phyloP scores from a whole-genome alignment of 768 basidiomycete species.

The Cantharellus cinnabarinus region DNA sequence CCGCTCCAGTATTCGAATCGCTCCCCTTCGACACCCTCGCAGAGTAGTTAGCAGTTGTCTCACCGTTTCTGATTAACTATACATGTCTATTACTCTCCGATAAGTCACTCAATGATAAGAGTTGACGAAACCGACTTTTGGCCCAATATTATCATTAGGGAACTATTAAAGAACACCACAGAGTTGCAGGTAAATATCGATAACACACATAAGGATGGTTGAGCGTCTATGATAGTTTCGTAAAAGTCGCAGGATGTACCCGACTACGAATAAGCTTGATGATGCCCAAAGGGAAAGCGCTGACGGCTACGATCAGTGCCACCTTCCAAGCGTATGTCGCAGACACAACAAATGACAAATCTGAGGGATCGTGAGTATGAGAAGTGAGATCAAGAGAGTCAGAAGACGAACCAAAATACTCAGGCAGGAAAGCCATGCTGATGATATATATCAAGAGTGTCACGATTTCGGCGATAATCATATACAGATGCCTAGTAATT shows the following conservation, averaged over 20 bases:
- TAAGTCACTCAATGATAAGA: too few species aligned
- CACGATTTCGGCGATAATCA: constrained; percentile 79
- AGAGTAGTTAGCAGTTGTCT: not conserved
- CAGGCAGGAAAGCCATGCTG: constrained; percentile 84
- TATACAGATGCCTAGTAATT: constrained; percentile 64
- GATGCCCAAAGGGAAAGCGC: constrained; percentile 76
- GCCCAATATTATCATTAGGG: too few species aligned
- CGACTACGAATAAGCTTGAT: constrained; percentile 73
- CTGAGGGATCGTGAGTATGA: constrained; percentile 22
- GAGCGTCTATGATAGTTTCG: constrained; percentile 35
- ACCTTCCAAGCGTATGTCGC: constrained; percentile 84
- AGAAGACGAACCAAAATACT: constrained; percentile 70
- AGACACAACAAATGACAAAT: constrained; percentile 82
- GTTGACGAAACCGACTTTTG: too few species aligned
- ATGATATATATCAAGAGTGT: constrained; percentile 76
- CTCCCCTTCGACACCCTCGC: not conserved
- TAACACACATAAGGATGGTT: not conserved
- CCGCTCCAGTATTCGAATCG: not conserved
- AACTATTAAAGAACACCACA: too few species aligned
- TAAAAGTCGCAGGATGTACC: constrained; percentile 81
- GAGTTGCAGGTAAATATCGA: too few species aligned
- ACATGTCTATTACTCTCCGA: too few species aligned
- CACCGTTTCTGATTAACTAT: not conserved
- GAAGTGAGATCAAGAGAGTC: not conserved
- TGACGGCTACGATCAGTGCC: constrained; percentile 83